These are phyloP conservation scores for Claviceps capensis DNA, from an alignment of 2,329 filamentous ascomycete species.

Conservation along the genomic window DNA sequence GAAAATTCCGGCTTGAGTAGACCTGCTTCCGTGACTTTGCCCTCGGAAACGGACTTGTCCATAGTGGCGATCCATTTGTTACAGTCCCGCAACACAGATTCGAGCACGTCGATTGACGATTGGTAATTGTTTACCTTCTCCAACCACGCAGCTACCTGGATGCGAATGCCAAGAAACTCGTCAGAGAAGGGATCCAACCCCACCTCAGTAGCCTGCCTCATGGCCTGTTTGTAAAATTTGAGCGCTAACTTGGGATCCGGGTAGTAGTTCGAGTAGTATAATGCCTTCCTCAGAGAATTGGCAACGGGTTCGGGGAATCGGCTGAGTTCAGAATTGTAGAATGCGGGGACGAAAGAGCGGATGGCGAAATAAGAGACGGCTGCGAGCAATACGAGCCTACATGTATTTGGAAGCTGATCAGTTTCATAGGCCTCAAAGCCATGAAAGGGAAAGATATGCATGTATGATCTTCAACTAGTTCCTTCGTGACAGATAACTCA, in stretches of 20 bases:
- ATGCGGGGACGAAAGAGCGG: constrained; percentile 38
- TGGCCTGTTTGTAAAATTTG: constrained; percentile 69
- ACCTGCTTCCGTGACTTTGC: constrained; percentile 28
- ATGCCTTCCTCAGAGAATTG: constrained; percentile 64
- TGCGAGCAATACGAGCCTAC: constrained; percentile 17
- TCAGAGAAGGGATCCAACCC: constrained; percentile 82
- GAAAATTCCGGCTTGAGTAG: constrained; percentile 13
- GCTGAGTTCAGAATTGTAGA: constrained; percentile 41
- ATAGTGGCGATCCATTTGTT: constrained; percentile 43
- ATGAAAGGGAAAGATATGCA: background rate
- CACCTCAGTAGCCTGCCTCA: constrained; percentile 57
- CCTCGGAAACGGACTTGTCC: constrained; percentile 35
- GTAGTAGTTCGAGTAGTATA: constrained; percentile 73
- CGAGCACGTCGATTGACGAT: constrained; percentile 62
- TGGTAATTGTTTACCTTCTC: constrained; percentile 61
- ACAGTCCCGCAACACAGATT: constrained; percentile 61
- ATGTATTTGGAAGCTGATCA: background rate
- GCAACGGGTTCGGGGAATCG: constrained; percentile 56
- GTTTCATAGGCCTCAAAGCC: background rate
- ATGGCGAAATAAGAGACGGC: constrained; percentile 18
- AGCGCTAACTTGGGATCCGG: constrained; percentile 65
- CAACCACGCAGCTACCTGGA: constrained; percentile 66
- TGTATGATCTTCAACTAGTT: background rate
- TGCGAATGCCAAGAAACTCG: constrained; percentile 78
- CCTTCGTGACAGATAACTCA: no score